Conservation (phyloP, 108 stramenopile genomes). For the Asterionellopsis glacialis region DNA sequence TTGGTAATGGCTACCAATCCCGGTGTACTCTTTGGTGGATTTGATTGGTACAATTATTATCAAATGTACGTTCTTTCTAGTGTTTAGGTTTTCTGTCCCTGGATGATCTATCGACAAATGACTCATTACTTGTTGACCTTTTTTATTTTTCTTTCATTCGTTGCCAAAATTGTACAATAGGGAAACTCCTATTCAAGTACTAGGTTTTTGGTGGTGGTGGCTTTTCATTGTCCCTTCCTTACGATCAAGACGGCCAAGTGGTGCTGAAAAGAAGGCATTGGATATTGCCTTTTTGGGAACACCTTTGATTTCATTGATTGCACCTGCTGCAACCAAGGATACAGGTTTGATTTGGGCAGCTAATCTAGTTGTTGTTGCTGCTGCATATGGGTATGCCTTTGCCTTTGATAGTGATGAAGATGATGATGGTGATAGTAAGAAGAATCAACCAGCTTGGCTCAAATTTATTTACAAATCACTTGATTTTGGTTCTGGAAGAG, state of each 20-base stretch:
- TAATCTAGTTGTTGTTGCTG: constrained; percentile 74
- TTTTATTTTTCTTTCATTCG: constrained; percentile 3
- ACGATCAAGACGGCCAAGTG: constrained; percentile 79
- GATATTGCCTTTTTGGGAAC: constrained; percentile 94
- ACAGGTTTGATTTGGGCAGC: constrained; percentile 82
- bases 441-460: constrained; percentile 66
- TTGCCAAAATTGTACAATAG: constrained; percentile 32
- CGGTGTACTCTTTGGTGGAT: constrained; percentile 54
- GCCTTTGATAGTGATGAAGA: constrained; percentile 31
- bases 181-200: constrained; percentile 83
- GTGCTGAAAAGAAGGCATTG: constrained; percentile 90
- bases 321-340: constrained; percentile 90
- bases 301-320: constrained; percentile 75
- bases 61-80: constrained; percentile 4
- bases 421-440: constrained; percentile 25
- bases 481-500: constrained; percentile 85
- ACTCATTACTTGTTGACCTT: not conserved
- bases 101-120: not conserved
- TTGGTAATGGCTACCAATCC: constrained; percentile 88
- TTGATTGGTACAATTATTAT: constrained; percentile 62
- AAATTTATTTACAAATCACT: constrained; percentile 84
- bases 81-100: not conserved
- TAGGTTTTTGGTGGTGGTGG: constrained; percentile 99
- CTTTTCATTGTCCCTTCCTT: constrained; percentile 94
- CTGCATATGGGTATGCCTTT: constrained; percentile 67